A percentile compares a stretch with the other conserved stretches of the same genome.
These are phyloP conservation scores for Eurotiales sp. DNA, from an alignment of 2,329 filamentous ascomycete genomes.

Conservation along the genomic window DNA sequence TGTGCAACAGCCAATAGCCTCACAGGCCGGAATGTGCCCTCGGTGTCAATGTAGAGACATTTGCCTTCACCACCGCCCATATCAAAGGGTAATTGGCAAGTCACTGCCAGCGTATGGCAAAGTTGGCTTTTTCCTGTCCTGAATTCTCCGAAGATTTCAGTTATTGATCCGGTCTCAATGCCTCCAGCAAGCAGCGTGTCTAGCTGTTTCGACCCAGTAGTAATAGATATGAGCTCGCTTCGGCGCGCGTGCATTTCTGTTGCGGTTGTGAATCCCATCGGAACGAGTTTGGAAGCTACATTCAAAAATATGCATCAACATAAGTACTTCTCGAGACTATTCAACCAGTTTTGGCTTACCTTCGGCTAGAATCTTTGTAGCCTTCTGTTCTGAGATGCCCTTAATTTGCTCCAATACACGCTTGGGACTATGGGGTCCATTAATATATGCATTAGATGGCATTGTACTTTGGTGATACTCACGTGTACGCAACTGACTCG, in stretches of 20 bases:
- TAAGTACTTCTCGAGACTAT: neutral
- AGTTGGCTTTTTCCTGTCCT: slow-evolving; percentile 98
- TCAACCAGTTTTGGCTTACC: slow-evolving; percentile 50
- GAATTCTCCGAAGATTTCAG: slow-evolving; percentile 97
- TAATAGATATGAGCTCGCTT: slow-evolving; percentile 96
- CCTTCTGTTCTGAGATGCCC: slow-evolving; percentile 96
- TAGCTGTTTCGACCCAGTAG: slow-evolving; percentile 94
- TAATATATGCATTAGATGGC: neutral
- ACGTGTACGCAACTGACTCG: slow-evolving; percentile 92
- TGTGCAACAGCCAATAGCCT: slow-evolving; percentile 88
- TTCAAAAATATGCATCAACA: too few species aligned
- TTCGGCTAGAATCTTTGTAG: slow-evolving; percentile 83
- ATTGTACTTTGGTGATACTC: slow-evolving; percentile 27
- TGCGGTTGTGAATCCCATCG: slow-evolving; percentile 98
- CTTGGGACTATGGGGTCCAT: slow-evolving; percentile 52
- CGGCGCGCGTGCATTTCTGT: slow-evolving; percentile 98
- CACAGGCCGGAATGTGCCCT: slow-evolving; percentile 93
- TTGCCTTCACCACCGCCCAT: slow-evolving; percentile 99
- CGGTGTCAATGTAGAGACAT: slow-evolving; percentile 96
- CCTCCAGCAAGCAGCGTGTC: slow-evolving; percentile 93
- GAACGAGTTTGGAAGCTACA: slow-evolving; percentile 86
- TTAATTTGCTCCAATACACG: slow-evolving; percentile 90
- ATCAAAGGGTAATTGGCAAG: slow-evolving; percentile 94
- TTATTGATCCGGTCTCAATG: slow-evolving; percentile 95
- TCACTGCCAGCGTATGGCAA: slow-evolving; percentile 96